Evolutionary conservation across 352 stramenopile genomes (phyloP).

Genomic region (Pythium oligandrum): DNA sequence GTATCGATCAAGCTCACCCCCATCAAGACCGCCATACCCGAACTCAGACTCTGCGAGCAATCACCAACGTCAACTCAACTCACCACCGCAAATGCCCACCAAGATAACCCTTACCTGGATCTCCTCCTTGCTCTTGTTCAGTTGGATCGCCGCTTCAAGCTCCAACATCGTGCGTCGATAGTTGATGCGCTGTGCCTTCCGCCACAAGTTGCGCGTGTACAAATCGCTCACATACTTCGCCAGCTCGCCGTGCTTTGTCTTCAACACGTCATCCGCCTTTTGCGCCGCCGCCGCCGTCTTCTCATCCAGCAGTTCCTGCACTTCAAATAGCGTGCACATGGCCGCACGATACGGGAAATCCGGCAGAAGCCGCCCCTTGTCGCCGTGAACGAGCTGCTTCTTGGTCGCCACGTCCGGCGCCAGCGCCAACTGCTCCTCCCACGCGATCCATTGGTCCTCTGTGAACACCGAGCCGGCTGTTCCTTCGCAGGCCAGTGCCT

Average conservation of each 20-base stretch:
- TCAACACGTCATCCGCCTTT: slow-evolving; percentile 20
- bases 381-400: slow-evolving; percentile 10
- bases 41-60: slow-evolving; percentile 1
- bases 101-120: slow-evolving; percentile 9
- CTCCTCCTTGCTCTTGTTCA: slow-evolving; percentile 15
- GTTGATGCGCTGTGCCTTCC: slow-evolving; percentile 27
- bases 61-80: background rate
- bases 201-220: slow-evolving; percentile 9
- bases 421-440: slow-evolving; percentile 21
- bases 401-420: slow-evolving; percentile 15
- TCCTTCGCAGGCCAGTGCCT: slow-evolving; percentile 10
- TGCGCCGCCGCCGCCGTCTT: slow-evolving; percentile 1
- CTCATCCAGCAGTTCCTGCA: slow-evolving; percentile 30
- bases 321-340: slow-evolving; percentile 23
- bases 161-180: slow-evolving; percentile 31
- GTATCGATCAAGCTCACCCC: background rate
- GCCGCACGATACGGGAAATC: slow-evolving; percentile 11
- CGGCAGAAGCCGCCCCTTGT: slow-evolving; percentile 2
- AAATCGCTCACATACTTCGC: slow-evolving; percentile 18
- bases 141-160: slow-evolving; percentile 31
- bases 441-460: slow-evolving; percentile 19
- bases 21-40: background rate
- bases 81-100: too few species aligned
- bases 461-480: background rate
- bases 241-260: slow-evolving; percentile 6